A percentile compares a stretch with the other conserved stretches of the same genome.
These are phyloP conservation scores for Smittium mucronatum DNA, from an alignment of 371 early-diverging fungal species.

Conservation along the genomic window DNA sequence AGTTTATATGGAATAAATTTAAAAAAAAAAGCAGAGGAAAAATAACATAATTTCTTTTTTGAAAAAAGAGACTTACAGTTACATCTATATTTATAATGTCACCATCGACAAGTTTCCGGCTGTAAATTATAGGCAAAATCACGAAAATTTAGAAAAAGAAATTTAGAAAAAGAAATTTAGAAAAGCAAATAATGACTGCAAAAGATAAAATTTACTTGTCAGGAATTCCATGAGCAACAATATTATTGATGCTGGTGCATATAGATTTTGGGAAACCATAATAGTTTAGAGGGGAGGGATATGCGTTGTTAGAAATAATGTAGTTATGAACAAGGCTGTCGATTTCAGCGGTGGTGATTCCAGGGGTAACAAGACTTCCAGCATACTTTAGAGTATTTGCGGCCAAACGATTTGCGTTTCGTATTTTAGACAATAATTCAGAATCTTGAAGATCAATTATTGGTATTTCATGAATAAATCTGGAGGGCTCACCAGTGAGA, in stretches of 20 bases:
- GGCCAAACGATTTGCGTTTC: too few relatives aligned
- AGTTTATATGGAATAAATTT: too few relatives aligned
- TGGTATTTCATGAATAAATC: too few relatives aligned
- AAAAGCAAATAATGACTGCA: not conserved
- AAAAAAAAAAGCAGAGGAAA: too few relatives aligned
- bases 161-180: not conserved
- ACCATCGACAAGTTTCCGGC: constrained; percentile 73
- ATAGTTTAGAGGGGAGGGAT: constrained; percentile 93
- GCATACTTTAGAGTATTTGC: constrained; percentile 78
- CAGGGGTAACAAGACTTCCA: constrained; percentile 58
- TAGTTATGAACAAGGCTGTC: constrained; percentile 80
- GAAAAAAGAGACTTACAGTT: constrained; percentile 17
- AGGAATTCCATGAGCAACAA: constrained; percentile 85
- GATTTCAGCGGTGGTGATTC: constrained; percentile 85
- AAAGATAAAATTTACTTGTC: constrained; percentile 45
- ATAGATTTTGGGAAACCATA: constrained; percentile 79
- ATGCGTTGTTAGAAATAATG: constrained; percentile 63
- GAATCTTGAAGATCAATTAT: too few relatives aligned
- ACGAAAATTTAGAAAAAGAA: too few relatives aligned
- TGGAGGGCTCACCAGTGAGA: too few relatives aligned
- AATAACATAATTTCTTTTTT: too few relatives aligned
- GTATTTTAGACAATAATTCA: too few relatives aligned
- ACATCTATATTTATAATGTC: constrained; percentile 90
- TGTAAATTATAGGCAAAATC: too few relatives aligned
- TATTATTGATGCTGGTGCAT: constrained; percentile 73